phyloP scores from a whole-genome alignment of 2,329 filamentous ascomycete species.

The Ophiostoma australiae region DNA sequence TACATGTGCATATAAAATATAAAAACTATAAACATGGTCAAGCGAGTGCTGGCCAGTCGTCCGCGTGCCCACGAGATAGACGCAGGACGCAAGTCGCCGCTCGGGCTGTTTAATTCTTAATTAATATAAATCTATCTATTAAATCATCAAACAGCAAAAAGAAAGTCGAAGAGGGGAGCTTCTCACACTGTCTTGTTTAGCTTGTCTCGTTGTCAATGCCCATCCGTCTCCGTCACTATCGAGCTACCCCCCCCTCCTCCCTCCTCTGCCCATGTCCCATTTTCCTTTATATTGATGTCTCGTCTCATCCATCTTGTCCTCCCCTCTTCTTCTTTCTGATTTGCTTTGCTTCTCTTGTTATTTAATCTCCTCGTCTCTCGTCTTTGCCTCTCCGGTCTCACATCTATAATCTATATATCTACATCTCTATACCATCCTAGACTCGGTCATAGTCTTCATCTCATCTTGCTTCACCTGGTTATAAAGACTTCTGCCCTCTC shows the following conservation, averaged over 20 bases:
- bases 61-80: slow-evolving; percentile 22
- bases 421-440: not conserved
- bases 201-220: not conserved
- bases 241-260: not conserved
- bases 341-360: not conserved
- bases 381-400: not conserved
- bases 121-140: too few relatives aligned
- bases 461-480: not conserved
- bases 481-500: not conserved
- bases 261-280: not conserved
- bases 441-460: not conserved
- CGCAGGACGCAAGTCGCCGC: not conserved
- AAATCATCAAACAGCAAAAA: not conserved
- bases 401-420: not conserved
- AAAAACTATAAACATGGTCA: slow-evolving; percentile 17
- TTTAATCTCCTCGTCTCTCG: not conserved
- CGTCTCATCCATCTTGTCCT: slow-evolving; percentile 3
- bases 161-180: not conserved
- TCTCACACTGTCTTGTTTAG: slow-evolving; percentile 9
- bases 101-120: too few relatives aligned
- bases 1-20: not conserved
- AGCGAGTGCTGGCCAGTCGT: slow-evolving; percentile 22
- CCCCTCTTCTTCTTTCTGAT: slow-evolving; percentile 4
- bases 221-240: not conserved
- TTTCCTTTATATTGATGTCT: slow-evolving; percentile 16